Evolutionary conservation across 2,329 filamentous ascomycete genomes (phyloP), one percentile per base, ranked within the genome.

Genomic region (Fusarium mangiferae): DNA sequence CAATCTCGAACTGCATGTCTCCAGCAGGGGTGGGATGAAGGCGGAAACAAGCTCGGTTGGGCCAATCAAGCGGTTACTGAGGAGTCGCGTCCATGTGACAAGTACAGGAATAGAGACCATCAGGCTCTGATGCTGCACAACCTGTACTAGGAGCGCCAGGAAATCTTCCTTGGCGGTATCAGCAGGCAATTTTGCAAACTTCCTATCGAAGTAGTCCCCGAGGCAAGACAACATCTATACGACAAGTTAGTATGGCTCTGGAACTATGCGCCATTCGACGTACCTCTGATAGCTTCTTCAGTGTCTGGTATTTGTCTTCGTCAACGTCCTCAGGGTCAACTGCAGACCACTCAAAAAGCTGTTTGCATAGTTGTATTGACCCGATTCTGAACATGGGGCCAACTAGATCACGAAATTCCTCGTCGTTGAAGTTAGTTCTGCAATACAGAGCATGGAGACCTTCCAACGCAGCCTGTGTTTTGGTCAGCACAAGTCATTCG

Each of bases 271-370:
- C 33, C 20, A 48, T 36, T 35, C 36, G 20, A 76, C 84, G 74
- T 87, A 95, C 93, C 89, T 99, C 96, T 3, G 95, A 95, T 52
- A 98, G 90, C 82, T 97, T 98, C 85, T 98, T 98, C 45, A 94
- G 91, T 75, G 98, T 91, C 62, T 94, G 91, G 81, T 99, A 98
- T 80, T 95, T 97, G 78, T 95, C 92, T 78, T 98, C 94, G 75
- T 98, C 94, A 66, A 98, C 90, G 76, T 98, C 92, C 67, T 94
- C 90, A 7, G 94, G 89, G 73, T 95, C 92, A 48, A 96, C 91
- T 17, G 90, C 83, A 9, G 94, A 94, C 93, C 94, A 96, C 70
- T 92, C 90, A 77, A 94, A 95, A 18, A 98, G 87, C 67, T 91
- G 89, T 70, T 89, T 90, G 75, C 95, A 90, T 13, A 97, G 87